Evolutionary conservation across 139 green algal species (phyloP).

Genomic region (Penium margaritaceum): DNA sequence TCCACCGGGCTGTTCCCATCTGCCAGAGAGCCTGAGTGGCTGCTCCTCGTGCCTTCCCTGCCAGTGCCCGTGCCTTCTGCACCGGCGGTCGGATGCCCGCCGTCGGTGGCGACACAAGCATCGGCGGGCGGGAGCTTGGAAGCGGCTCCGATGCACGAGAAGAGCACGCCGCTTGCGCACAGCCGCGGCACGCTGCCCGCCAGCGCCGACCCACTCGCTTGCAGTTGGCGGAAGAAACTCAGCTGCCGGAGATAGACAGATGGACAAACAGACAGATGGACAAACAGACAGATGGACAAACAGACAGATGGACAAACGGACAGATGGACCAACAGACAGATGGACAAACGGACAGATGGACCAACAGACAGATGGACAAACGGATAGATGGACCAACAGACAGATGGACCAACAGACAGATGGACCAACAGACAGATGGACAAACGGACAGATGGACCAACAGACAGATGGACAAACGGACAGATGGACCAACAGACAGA

Average conservation of each 20-base stretch:
- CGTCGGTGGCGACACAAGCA: neutral
- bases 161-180: neutral
- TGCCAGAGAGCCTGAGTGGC: neutral
- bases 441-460: too few species aligned
- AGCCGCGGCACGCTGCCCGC: neutral
- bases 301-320: neutral
- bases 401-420: neutral
- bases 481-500: too few species aligned
- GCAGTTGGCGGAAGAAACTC: neutral
- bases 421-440: neutral
- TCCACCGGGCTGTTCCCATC: neutral
- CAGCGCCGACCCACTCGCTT: neutral
- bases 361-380: neutral
- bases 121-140: too few species aligned
- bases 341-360: neutral
- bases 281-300: neutral
- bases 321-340: neutral
- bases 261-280: neutral
- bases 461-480: too few species aligned
- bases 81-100: neutral
- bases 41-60: neutral
- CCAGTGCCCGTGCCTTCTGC: neutral
- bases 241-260: neutral
- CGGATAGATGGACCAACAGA: neutral
- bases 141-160: neutral